phyloP scores from a whole-genome alignment of 768 basidiomycete species.

The Naganishia vishniacii region DNA sequence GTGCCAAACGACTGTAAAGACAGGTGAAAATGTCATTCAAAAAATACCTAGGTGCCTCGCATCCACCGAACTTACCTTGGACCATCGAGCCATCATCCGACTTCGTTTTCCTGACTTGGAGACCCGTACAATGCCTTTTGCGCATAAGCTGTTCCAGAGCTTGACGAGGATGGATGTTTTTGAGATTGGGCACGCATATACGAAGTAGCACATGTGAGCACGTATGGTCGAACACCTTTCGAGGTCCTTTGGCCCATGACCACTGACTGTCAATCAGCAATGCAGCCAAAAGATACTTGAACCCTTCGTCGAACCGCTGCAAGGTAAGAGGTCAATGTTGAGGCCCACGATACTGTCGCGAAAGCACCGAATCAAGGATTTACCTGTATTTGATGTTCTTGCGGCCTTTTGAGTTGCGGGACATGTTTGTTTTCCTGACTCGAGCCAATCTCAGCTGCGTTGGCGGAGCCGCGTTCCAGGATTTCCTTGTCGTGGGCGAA shows the following conservation, averaged over 20 bases:
- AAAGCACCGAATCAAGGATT: not conserved
- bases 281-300: conserved; percentile 1
- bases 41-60: not conserved
- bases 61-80: not conserved
- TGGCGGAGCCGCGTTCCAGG: not conserved
- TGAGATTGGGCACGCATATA: not conserved
- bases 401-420: not conserved
- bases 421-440: not conserved
- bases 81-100: not conserved
- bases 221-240: not conserved
- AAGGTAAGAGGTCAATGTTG: not conserved
- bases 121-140: not conserved
- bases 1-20: not conserved
- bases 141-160: not conserved
- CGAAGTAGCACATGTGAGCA: not conserved
- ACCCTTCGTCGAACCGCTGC: not conserved
- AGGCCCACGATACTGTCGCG: no score
- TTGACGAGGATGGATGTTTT: conserved; percentile 16
- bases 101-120: not conserved
- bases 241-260: conserved; percentile 9
- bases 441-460: not conserved
- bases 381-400: not conserved
- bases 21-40: not conserved
- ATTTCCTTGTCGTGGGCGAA: not conserved
- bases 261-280: conserved; percentile 6